These are phyloP conservation scores for Neonectria sp. DNA, from an alignment of 2,329 filamentous ascomycete genomes.

Conservation along the genomic window DNA sequence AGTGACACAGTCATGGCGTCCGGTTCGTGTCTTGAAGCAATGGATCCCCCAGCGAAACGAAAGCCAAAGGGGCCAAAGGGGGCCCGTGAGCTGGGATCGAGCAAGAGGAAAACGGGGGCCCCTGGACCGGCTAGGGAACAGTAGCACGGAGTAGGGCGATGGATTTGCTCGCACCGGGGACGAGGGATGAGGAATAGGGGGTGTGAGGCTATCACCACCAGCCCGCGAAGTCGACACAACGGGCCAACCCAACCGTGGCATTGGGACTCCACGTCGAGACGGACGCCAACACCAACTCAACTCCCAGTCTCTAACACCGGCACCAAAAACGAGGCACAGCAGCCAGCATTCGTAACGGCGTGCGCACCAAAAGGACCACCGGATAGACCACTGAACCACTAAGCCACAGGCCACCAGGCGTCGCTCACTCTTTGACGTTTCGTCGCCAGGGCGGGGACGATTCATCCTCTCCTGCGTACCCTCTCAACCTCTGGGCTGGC, in stretches of 20 bases:
- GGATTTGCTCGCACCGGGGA: background rate
- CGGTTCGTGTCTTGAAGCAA: conserved; percentile 51
- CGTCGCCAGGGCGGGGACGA: conserved; percentile 15
- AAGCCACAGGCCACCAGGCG: conserved; percentile 18
- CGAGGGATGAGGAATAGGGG: conserved; percentile 20
- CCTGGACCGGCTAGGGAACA: conserved; percentile 34
- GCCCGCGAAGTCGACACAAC: conserved; percentile 17
- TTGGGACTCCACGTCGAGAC: conserved; percentile 28
- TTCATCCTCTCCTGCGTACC: background rate
- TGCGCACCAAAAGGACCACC: conserved; percentile 3
- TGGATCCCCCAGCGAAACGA: conserved; percentile 44
- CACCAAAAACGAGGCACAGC: conserved; percentile 13
- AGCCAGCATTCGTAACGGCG: conserved; percentile 2
- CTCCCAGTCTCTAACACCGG: background rate
- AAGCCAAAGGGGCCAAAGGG: conserved; percentile 46
- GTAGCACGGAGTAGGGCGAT: conserved; percentile 21
- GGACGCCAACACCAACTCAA: background rate
- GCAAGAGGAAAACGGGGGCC: conserved; percentile 37
- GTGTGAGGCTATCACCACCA: conserved; percentile 39
- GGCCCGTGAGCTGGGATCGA: conserved; percentile 40
- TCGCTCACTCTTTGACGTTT: conserved; percentile 3
- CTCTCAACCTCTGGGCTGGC: background rate
- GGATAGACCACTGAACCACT: conserved; percentile 3
- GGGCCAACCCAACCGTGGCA: conserved; percentile 27
- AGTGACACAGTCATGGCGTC: conserved; percentile 49